Percentiles rank a stretch among this genome's conserved stretches.
These are phyloP conservation scores for Phyllostachys edulis DNA, from an alignment of 176 grass and related monocot species.

Conservation along the genomic window DNA sequence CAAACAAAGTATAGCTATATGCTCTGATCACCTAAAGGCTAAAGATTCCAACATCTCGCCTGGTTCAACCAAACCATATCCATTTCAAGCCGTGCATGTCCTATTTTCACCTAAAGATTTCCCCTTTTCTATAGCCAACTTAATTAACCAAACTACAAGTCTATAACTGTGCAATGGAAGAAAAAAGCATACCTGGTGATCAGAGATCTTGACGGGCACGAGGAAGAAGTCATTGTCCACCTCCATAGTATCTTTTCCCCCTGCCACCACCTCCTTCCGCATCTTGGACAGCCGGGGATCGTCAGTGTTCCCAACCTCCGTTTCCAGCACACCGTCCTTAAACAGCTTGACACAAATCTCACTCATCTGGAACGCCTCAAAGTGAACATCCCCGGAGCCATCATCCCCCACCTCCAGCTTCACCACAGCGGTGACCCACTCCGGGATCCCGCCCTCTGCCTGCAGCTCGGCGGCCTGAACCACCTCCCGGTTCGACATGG, in stretches of 20 bases:
- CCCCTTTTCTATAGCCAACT: neutral
- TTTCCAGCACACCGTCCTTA: constrained; percentile 77
- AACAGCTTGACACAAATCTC: constrained; percentile 85
- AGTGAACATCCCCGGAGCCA: constrained; percentile 74
- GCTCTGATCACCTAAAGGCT: neutral
- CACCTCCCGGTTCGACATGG: constrained; percentile 80
- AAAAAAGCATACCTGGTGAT: constrained; percentile 64
- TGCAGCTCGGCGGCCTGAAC: constrained; percentile 74
- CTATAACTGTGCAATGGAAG: neutral
- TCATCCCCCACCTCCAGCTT: constrained; percentile 77
- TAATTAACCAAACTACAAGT: neutral
- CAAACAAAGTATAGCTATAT: neutral
- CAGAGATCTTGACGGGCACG: constrained; percentile 92
- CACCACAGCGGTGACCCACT: constrained; percentile 89
- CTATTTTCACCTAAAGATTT: neutral
- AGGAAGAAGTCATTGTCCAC: constrained; percentile 97
- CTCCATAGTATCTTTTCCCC: constrained; percentile 73
- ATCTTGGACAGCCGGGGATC: constrained; percentile 74
- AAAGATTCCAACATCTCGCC: neutral
- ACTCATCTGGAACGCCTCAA: constrained; percentile 98
- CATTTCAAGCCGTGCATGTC: neutral
- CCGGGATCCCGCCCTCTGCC: constrained; percentile 56
- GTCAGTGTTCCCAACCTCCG: constrained; percentile 55
- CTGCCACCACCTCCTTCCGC: constrained; percentile 83
- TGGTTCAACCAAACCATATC: neutral